Base-by-base conservation (phyloP, 305 asterid species). In the Fraxinus greggii region DNA sequence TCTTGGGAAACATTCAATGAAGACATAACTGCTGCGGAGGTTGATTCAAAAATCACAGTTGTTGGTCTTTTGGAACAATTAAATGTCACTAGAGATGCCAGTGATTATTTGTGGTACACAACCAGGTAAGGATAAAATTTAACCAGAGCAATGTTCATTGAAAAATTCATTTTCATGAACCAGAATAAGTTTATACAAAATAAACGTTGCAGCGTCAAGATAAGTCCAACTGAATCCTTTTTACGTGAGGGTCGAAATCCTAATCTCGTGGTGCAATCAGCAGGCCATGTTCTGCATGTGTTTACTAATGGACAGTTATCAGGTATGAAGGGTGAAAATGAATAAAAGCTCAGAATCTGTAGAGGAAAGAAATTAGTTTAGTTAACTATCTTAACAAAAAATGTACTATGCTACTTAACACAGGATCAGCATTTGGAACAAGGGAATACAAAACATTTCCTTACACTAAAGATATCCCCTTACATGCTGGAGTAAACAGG, bases 41-140 rank as follows among this genome's bases (percentile, higher is more conserved):
- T 28, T 3, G 99, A 96, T 83, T 86, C 95, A 76, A 90, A 89
- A 79, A 75, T 93, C 78, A 86, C 96, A 7, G 90, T 87, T 67
- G 76, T 31, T 29, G 98, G 99, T 78, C 92, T 96, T 26, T 75
- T 96, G 90, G 99, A 96, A 87, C 99, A 96, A 84, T 78, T 96
- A 81, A 92, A 91, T 84, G 97, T 96, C 84, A 96, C 98, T 21
- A 86, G 98, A 90, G 99, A 96, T 85, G 80, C 86, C 76, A 96
- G 92, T 83, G 99, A 96, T 83, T 96, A 96, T 81, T 92, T 96
- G 24, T 96, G 99, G 99, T 96, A 94, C 86, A 92, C 88, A 80
- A 94, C 98, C 79, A 94, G 98, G 99, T 94, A 88, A 48, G 75
- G 12, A 40, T 32, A 54, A 69, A 77, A 82, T 56, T 9, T 26